These are phyloP conservation scores for Saturnispora ahearnii DNA, from an alignment of 805 yeast genomes.

Conservation along the genomic window DNA sequence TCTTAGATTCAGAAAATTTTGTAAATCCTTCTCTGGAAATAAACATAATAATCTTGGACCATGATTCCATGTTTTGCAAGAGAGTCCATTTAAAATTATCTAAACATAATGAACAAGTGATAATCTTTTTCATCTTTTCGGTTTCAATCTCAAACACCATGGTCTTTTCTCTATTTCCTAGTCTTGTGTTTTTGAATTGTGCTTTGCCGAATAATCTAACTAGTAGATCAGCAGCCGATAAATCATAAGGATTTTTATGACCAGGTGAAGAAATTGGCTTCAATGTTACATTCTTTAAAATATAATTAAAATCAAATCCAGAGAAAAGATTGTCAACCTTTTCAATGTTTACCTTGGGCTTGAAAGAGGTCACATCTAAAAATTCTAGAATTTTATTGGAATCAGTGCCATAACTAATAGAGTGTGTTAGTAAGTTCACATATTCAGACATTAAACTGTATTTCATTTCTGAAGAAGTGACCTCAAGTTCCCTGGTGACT, in stretches of 20 bases:
- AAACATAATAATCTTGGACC: constrained; percentile 76
- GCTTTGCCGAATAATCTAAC: constrained; percentile 21
- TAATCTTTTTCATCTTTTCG: constrained; percentile 27
- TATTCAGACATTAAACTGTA: constrained; percentile 45
- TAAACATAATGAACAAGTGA: constrained; percentile 39
- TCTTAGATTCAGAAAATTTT: constrained; percentile 33
- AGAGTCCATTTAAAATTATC: constrained; percentile 44
- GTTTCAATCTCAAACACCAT: constrained; percentile 19
- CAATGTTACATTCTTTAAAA: constrained; percentile 33
- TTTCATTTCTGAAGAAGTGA: constrained; percentile 23
- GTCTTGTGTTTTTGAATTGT: constrained; percentile 14
- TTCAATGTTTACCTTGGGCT: constrained; percentile 36
- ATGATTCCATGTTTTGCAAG: constrained; percentile 58
- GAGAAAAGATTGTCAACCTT: constrained; percentile 30
- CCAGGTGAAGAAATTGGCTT: constrained; percentile 16
- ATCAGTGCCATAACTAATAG: constrained; percentile 41
- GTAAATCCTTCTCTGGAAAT: constrained; percentile 48
- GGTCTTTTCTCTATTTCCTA: constrained; percentile 13
- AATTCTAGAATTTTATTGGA: constrained; percentile 61
- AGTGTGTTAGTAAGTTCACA: constrained; percentile 43
- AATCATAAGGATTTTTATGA: constrained; percentile 30
- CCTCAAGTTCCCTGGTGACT: constrained; percentile 66
- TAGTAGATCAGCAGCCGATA: constrained; percentile 31
- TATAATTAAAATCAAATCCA: constrained; percentile 32
- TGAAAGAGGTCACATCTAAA: constrained; percentile 61